Conservation (phyloP, 306 rosid genomes). For the Quercus bicolor region DNA sequence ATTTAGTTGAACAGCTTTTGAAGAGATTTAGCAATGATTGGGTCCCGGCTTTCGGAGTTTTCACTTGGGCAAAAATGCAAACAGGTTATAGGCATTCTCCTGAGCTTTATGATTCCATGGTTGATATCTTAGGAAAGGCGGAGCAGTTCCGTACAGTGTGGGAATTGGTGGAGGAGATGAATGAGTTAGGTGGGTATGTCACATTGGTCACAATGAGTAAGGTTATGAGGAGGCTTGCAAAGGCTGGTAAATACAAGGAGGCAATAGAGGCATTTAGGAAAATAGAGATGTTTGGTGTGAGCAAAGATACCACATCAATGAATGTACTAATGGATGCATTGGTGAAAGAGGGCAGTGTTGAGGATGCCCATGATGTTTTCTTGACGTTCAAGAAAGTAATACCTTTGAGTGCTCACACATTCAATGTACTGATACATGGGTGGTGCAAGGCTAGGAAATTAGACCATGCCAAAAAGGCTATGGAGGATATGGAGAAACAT, state of each 20-base stretch:
- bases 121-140: constrained; percentile 59
- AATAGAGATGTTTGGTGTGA: constrained; percentile 41
- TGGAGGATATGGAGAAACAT: constrained; percentile 65
- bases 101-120: constrained; percentile 47
- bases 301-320: constrained; percentile 45
- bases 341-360: constrained; percentile 61
- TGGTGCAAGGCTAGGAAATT: constrained; percentile 64
- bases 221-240: constrained; percentile 63
- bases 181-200: constrained; percentile 34
- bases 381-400: constrained; percentile 50
- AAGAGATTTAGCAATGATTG: constrained; percentile 63
- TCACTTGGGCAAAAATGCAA: constrained; percentile 75
- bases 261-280: constrained; percentile 56
- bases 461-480: constrained; percentile 48
- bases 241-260: constrained; percentile 38
- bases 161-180: constrained; percentile 71
- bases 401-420: constrained; percentile 35
- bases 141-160: constrained; percentile 49
- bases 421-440: constrained; percentile 76
- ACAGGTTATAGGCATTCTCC: constrained; percentile 60
- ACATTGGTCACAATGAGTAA: constrained; percentile 55
- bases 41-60: constrained; percentile 62
- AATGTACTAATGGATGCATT: constrained; percentile 61
- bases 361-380: constrained; percentile 53
- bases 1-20: constrained; percentile 50